phyloP scores from a whole-genome alignment of 2,329 filamentous ascomycete species.

The Cladobotryum mycophilum region DNA sequence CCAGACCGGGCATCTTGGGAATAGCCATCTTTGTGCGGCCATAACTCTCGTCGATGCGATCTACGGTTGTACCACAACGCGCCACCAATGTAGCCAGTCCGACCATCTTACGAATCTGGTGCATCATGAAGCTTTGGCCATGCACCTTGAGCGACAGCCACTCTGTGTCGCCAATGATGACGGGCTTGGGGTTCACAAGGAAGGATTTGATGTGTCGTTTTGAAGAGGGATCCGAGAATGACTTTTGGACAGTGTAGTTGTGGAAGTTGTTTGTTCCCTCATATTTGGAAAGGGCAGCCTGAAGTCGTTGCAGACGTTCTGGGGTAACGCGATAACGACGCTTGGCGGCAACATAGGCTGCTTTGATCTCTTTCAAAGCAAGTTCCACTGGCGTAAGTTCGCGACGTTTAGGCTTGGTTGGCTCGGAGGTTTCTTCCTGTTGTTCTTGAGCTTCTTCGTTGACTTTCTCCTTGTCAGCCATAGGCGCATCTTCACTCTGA shows the following conservation, averaged over 20 bases:
- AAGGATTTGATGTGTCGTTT: constrained; percentile 93
- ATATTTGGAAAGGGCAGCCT: constrained; percentile 68
- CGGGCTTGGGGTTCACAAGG: constrained; percentile 64
- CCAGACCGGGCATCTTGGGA: constrained; percentile 86
- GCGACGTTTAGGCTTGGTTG: constrained; percentile 34
- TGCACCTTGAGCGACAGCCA: constrained; percentile 96
- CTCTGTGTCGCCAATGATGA: constrained; percentile 85
- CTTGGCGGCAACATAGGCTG: constrained; percentile 76
- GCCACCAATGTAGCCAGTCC: constrained; percentile 82
- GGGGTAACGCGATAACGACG: constrained; percentile 74
- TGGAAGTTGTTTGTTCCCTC: constrained; percentile 86
- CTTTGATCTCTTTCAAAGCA: constrained; percentile 68
- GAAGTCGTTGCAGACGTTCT: constrained; percentile 65
- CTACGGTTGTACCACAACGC: constrained; percentile 70
- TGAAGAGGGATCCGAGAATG: constrained; percentile 70
- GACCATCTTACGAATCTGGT: constrained; percentile 99
- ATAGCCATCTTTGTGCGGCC: constrained; percentile 69
- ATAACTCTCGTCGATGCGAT: constrained; percentile 70
- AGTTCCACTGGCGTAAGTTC: constrained; percentile 50
- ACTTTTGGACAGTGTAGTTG: constrained; percentile 95
- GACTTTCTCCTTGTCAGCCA: constrained; percentile 18
- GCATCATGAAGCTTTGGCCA: constrained; percentile 99
- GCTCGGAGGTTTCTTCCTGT: constrained; percentile 2
- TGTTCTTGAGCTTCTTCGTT: constrained; percentile 11
- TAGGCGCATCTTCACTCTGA: constrained; percentile 19